phyloP scores from a whole-genome alignment of 306 rosid species.

The Vigna hirtella region DNA sequence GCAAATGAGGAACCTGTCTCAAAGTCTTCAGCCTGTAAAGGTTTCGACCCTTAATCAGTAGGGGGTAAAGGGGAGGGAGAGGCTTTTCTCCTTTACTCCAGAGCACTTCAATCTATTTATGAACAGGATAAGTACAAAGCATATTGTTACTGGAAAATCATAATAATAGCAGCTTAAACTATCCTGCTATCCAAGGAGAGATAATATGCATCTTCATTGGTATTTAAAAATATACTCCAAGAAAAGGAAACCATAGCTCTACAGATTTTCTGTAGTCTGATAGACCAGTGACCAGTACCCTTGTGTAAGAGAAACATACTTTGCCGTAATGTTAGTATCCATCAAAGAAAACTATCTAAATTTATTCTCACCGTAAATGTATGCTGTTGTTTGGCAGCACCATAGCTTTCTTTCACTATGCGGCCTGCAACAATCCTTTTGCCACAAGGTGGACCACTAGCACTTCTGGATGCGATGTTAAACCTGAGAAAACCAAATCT shows the following conservation, averaged over 20 bases:
- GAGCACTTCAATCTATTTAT: constrained; percentile 81
- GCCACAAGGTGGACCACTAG: constrained; percentile 77
- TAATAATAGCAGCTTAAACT: constrained; percentile 9
- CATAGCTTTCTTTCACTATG: constrained; percentile 91
- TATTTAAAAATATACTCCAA: constrained; percentile 6
- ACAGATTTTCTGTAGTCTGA: constrained; percentile 12
- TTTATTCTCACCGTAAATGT: constrained; percentile 79
- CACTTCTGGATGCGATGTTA: constrained; percentile 76
- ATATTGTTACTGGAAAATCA: constrained; percentile 31
- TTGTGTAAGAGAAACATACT: neutral
- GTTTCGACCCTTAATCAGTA: constrained; percentile 88
- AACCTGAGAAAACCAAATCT: constrained; percentile 60
- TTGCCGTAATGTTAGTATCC: constrained; percentile 18
- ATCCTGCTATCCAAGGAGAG: neutral
- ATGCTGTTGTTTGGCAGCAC: constrained; percentile 89
- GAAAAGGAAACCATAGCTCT: neutral
- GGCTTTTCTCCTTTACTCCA: constrained; percentile 97
- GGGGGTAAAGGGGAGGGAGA: constrained; percentile 82
- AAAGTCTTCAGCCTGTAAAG: constrained; percentile 83
- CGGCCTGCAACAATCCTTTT: constrained; percentile 84
- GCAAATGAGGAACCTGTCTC: constrained; percentile 73
- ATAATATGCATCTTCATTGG: constrained; percentile 12
- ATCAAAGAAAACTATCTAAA: constrained; percentile 28
- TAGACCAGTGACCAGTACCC: neutral
- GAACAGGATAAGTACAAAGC: constrained; percentile 19